Base-by-base conservation (phyloP, 495 filamentous ascomycete species). In the Terfezia boudieri region DNA sequence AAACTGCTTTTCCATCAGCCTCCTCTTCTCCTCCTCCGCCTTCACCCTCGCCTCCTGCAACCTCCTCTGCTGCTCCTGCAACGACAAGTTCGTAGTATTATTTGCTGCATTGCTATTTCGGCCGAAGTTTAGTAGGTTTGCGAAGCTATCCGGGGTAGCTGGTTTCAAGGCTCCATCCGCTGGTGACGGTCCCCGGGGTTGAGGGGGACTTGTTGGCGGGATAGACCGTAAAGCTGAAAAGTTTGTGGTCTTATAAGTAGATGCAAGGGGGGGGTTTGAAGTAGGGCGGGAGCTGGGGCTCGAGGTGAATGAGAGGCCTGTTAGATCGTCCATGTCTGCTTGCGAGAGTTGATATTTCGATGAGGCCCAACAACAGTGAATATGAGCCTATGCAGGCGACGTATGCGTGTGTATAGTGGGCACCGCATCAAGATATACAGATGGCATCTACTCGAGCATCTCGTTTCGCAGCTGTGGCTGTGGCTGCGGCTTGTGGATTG, bases 21-120 rank as follows among this genome's bases (percentile, higher is more conserved):
- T 78, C 59, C 73, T 74, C 52, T 76, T 73, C 60, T 87, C 83
- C 41, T 78, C 81, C 53, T 86, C 83, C 61, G 86, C 81, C 61
- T 72, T 79, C 6, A 74, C 73, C 64, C 77, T 86, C 67, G 90
- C 81, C 43, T 83, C 83, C 60, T 84, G 77, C 50, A 94, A 66
- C 54, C 74, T 75, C 69, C 79, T 83, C 66, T 95, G 89, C 56
- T 84, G 84, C 65, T 96, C 86, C 54, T 81, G 74, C 7, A 98
- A 73, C 2, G 81, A 83, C 0, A 94, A 69, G 56, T 80, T 87
- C 64, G 74, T 79, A n/a, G 67, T 73, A 32, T 26, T 32, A 49
- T 67, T 68, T 32, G 71, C 61, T 60, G 82, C 82, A 32, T 32
- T 32, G 26, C 26, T 32, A n/a, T 78, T 73, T 11, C 77, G 68